Base-by-base conservation (phyloP, 1,139 yeast species). In the Zygoascus hellenicus region DNA sequence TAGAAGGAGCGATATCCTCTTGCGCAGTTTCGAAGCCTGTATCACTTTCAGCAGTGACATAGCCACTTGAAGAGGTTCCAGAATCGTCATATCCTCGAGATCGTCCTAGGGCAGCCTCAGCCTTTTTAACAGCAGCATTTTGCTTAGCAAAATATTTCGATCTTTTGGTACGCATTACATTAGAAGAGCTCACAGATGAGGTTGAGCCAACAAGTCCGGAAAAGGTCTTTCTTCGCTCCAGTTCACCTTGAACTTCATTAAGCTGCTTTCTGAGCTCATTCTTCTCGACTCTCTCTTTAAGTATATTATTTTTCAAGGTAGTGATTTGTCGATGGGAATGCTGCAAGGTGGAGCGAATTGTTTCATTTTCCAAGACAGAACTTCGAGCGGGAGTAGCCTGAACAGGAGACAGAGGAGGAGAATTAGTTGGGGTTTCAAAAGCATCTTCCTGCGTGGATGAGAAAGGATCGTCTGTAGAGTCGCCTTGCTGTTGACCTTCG, bases 321-420 rank as follows among this genome's bases (percentile, higher is more conserved):
- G 56, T 51, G 40, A 66, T 57, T 50, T 59, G 56, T 51, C 76
- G 72, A 57, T 82, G 81, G 3, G 92, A 84, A 62, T 78, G 86
- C 26, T 72, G 72, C 55, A 87, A 70, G 11, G 86, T 81, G 0
- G 86, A 76, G 54, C 76, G 73, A 55, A 84, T 68, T 0, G 90
- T 81, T 58, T 86, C 90, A 5, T 77, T 68, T 60, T 85, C 90
- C 42, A 83, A 67, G 13, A 74, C 78, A 1, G 76, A 68, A 53
- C 77, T 72, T 42, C 74, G 70, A 0, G 77, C 70, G 29, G 81
- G 77, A 1, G 74, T 61, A 1, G 68, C 66, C 47, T 69, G 69
- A 15, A 70, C 65, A 2, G 78, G 77, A 0, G 78, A 70, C 9
- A 53, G 38, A 1, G 69, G 65, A 5, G 72, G 72, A 16, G 69